Evolutionary conservation across 306 rosid genomes (phyloP).

Genomic region (Vigna mungo): DNA sequence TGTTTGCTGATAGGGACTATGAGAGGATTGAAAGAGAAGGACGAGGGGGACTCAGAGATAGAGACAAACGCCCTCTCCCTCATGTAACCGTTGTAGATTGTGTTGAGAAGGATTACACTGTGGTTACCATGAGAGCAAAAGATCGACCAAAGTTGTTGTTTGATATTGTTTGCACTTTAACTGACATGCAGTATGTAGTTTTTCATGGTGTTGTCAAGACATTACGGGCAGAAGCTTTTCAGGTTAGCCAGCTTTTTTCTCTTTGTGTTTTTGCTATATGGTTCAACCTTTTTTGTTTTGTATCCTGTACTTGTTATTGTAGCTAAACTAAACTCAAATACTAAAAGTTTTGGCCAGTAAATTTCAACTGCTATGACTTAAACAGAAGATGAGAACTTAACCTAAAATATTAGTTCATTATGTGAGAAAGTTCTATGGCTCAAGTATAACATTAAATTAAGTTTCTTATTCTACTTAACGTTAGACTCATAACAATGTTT

Average conservation of each 20-base stretch:
- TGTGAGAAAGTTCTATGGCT: too few species aligned
- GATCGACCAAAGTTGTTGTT: conserved; percentile 89
- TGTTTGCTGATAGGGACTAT: conserved; percentile 95
- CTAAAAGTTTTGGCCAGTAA: not conserved
- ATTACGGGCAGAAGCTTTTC: conserved; percentile 76
- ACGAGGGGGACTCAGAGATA: conserved; percentile 48
- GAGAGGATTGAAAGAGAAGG: conserved; percentile 68
- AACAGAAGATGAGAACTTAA: not conserved
- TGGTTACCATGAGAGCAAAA: conserved; percentile 78
- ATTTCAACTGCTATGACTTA: not conserved
- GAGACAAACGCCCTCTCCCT: conserved; percentile 65
- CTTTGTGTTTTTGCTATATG: conserved; percentile 4
- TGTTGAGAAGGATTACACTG: conserved; percentile 81
- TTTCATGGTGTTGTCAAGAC: conserved; percentile 90
- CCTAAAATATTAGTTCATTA: not conserved
- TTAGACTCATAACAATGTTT: not conserved
- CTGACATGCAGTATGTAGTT: conserved; percentile 95
- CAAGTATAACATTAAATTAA: not conserved
- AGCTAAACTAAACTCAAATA: not conserved
- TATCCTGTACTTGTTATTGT: not conserved
- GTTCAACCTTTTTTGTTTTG: conserved; percentile 1
- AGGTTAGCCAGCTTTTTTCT: conserved; percentile 54
- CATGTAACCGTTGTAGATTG: conserved; percentile 75
- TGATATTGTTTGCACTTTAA: conserved; percentile 94
- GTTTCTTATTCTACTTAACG: too few species aligned